Conservation (phyloP, 352 stramenopile genomes). For the Globisporangium irregulare region DNA sequence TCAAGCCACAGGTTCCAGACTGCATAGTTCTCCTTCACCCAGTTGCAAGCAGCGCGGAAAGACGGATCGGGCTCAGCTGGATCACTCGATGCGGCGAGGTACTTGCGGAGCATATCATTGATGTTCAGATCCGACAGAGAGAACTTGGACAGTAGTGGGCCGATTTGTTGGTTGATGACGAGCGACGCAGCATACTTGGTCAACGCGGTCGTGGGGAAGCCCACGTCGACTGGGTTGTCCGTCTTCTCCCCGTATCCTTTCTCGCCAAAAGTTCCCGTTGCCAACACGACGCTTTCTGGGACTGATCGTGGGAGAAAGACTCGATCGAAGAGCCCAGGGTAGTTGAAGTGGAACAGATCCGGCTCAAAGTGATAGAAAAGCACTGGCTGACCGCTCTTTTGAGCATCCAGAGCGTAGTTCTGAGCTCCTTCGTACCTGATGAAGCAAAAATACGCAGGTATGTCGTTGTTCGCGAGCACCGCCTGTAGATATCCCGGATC, state of each 20-base stretch:
- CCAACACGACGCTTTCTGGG: conserved; percentile 27
- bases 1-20: conserved; percentile 42
- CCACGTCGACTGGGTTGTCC: conserved; percentile 39
- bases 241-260: conserved; percentile 43
- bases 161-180: conserved; percentile 3
- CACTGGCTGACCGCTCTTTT: conserved; percentile 12
- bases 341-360: conserved; percentile 33
- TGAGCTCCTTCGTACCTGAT: conserved; percentile 15
- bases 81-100: conserved; percentile 12
- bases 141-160: conserved; percentile 7
- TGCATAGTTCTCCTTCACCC: conserved; percentile 45
- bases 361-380: conserved; percentile 56
- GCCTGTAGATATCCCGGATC: conserved; percentile 25
- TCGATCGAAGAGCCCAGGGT: conserved; percentile 31
- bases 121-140: conserved; percentile 36
- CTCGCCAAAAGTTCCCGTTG: conserved; percentile 42
- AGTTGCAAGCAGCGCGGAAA: conserved; percentile 42
- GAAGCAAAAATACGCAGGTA: conserved; percentile 38
- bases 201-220: conserved; percentile 36
- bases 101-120: conserved; percentile 31
- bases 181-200: conserved; percentile 32
- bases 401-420: conserved; percentile 12
- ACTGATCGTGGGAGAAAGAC: conserved; percentile 33
- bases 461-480: conserved; percentile 24
- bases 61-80: conserved; percentile 21